These are phyloP conservation scores for Scutellaria minor DNA, from an alignment of 257 asterid species.

Conservation along the genomic window DNA sequence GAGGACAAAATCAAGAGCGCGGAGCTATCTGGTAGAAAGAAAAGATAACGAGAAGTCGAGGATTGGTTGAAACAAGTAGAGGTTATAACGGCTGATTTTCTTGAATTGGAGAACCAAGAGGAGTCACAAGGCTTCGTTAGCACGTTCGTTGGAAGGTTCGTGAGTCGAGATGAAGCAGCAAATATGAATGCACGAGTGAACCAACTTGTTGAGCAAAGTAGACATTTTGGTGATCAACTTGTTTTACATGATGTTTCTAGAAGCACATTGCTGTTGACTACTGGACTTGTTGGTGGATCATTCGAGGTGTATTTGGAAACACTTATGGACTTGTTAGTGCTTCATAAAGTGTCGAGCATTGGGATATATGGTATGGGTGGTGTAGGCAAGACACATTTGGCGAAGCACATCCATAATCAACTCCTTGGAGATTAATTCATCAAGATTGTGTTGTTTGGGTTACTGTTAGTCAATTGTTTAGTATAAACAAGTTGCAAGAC, in stretches of 20 bases:
- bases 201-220: constrained; percentile 24
- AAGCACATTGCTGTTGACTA: background rate
- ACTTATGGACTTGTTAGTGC: background rate
- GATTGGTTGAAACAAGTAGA: constrained; percentile 24
- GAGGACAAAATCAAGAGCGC: background rate
- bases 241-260: background rate
- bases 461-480: constrained; percentile 25
- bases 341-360: constrained; percentile 11
- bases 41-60: constrained; percentile 15
- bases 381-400: constrained; percentile 30
- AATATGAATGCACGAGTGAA: background rate
- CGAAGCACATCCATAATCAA: constrained; percentile 2
- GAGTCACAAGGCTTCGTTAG: background rate
- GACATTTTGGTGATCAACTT: constrained; percentile 20
- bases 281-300: constrained; percentile 24
- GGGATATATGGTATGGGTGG: constrained; percentile 33
- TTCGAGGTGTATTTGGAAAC: constrained; percentile 9
- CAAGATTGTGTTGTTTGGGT: constrained; percentile 21
- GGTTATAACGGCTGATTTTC: background rate
- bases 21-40: background rate
- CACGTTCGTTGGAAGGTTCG: background rate
- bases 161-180: background rate
- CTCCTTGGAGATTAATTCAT: background rate
- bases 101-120: background rate
- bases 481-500: constrained; percentile 7